Base-by-base conservation (phyloP, 2,329 filamentous ascomycete species). In the Fusarium sp. region DNA sequence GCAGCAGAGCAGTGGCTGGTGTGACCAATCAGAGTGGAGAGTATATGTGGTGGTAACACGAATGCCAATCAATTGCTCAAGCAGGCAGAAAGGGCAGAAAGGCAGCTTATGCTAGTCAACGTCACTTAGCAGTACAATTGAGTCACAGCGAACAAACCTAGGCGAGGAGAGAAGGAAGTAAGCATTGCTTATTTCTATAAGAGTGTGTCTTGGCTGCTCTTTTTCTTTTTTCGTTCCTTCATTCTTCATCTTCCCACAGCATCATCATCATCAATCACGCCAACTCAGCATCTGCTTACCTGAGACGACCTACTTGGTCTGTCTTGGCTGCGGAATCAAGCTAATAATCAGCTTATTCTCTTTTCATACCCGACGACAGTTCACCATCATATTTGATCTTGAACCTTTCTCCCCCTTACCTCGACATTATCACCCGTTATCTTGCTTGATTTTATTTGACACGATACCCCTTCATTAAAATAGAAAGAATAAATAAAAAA, bases 11-110 rank as follows among this genome's bases (percentile, higher is more conserved):
- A 18, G 7, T 45, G 5, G 3, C 15, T 33, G 16, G 4, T 6
- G 18, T 4, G 20, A 1, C 65, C 65, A 69, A 69, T 69, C 34
- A 66, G 34, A 42, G 3, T 1, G 1, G 4, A 7, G n/a, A 11
- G 0, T 4, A 2, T 1, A 12, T 3, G 8, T 8, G 6, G 9
- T 18, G 31, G 18, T 10, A 4, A 11, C 4, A 37, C 12, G 11
- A 16, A 4, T 10, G 8, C 30, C 11, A 42, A 52, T 51, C 23
- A 65, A 13, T 9, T 5, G 12, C 31, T 57, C 18, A 53, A 56
- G 56, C 54, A 57, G 61, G 57, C 49, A 64, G 20, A 15, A 41
- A 67, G 69, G 66, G 65, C 60, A 66, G 16, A 46, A 50, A 49
- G 49, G 20, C 11, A 26, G 16, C 9, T 34, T 23, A 33, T 34